phyloP scores from a whole-genome alignment of 176 grass and related monocot species.

The Hordeum vulgare region MorexV3_pseudomolecules_assembly NC_058520.1:30513774-30514273 shows the following conservation, averaged over 20 bases:
- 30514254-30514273: slow-evolving; percentile 61
- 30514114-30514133: slow-evolving; percentile 69
- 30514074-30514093: slow-evolving; percentile 41
- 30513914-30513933: not conserved
- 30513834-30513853: too few relatives aligned
- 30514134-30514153: slow-evolving; percentile 97
- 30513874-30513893: too few relatives aligned
- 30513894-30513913: too few relatives aligned
- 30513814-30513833: too few relatives aligned
- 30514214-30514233: slow-evolving; percentile 92
- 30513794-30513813: too few relatives aligned
- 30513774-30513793: too few relatives aligned
- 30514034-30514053: slow-evolving; percentile 58
- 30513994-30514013: not conserved
- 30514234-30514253: slow-evolving; percentile 62
- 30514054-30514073: slow-evolving; percentile 62
- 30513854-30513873: too few relatives aligned
- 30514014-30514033: not conserved
- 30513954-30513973: not conserved
- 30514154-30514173: slow-evolving; percentile 58
- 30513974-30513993: not conserved
- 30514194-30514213: slow-evolving; percentile 93
- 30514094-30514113: slow-evolving; percentile 69
- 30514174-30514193: slow-evolving; percentile 74
- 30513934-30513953: not conserved